Base-by-base conservation (phyloP, 352 stramenopile genomes). In the Globisporangium takayamanum region DNA sequence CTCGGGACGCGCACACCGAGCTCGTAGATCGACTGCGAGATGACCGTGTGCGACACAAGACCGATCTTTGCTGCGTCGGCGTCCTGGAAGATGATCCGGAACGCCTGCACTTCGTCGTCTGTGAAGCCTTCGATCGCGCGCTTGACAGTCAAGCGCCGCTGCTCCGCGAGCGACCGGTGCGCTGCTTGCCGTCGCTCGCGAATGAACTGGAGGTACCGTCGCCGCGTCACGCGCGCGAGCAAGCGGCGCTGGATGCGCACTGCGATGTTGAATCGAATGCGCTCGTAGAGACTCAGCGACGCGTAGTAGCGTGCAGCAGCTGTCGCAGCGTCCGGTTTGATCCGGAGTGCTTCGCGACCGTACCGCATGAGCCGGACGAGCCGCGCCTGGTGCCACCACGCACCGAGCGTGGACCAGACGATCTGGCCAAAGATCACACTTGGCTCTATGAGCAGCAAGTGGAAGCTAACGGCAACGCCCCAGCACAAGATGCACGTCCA, bases 21-120 rank as follows among this genome's bases (percentile, higher is more conserved):
- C 41, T 88, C 69, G 54, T 92, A 85, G n/a, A 89, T 78, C 1
- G 78, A 81, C 47, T 89, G 74, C 2, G 79, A 75, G 41, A 92
- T 89, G 15, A 88, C 64, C 25, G 67, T 70, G 56, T 88, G 70
- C 7, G 82, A 78, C n/a, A 92, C 73, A 30, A 92, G 70, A 0
- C 76, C 80, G 3, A 89, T 70, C 45, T 81, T 70, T 36, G 82
- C 79, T 7, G 74, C 62, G 64, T 92, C 82, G 22, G 76, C 74
- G 25, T 78, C 68, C 7, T 70, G 62, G 61, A 92, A 92, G 33
- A 92, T 65, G 61, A 89, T 30, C 11, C 64, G 60, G 65, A 92
- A 92, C 7, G 82, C 82, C 0, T 72, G 66, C 16, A 84, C 65
- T 53, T 92, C 82, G 54, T 89, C 76, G 4, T 80, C 70, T 6